phyloP scores from a whole-genome alignment of 495 filamentous ascomycete species.

The Penicillium silybi region DNA sequence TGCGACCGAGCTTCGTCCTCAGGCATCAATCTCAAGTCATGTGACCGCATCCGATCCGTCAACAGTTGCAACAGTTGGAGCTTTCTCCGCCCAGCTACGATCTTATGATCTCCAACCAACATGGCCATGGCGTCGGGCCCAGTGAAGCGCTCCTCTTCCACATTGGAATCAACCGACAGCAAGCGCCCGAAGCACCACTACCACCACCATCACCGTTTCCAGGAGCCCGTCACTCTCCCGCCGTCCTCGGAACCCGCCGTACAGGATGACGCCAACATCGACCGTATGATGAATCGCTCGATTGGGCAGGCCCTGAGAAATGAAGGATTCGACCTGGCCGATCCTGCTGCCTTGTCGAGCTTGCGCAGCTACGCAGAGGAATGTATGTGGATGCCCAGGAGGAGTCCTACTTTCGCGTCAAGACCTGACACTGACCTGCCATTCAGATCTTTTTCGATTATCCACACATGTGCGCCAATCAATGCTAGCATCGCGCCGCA shows the following conservation, averaged over 20 bases:
- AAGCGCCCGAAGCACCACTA: slow-evolving; percentile 47
- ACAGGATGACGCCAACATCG: slow-evolving; percentile 42
- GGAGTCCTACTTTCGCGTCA: neutral
- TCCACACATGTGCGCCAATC: slow-evolving; percentile 54
- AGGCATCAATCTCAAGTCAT: neutral
- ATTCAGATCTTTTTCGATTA: slow-evolving; percentile 55
- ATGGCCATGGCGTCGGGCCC: slow-evolving; percentile 33
- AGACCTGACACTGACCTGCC: slow-evolving; percentile 15
- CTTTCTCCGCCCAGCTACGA: slow-evolving; percentile 2
- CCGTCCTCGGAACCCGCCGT: slow-evolving; percentile 18
- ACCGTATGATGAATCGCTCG: slow-evolving; percentile 53
- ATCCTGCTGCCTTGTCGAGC: slow-evolving; percentile 54
- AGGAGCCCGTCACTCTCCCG: slow-evolving; percentile 31
- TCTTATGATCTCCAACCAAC: neutral
- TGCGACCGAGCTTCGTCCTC: neutral
- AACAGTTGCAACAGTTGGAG: slow-evolving; percentile 10
- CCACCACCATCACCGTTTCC: slow-evolving; percentile 43
- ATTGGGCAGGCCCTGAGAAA: slow-evolving; percentile 51
- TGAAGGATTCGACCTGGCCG: slow-evolving; percentile 56
- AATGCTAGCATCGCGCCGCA: slow-evolving; percentile 58
- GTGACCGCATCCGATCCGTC: slow-evolving; percentile 8
- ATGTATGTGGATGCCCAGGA: slow-evolving; percentile 44
- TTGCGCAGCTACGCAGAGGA: slow-evolving; percentile 57
- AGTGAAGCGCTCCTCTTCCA: slow-evolving; percentile 43
- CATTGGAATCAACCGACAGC: slow-evolving; percentile 19